Conservation (phyloP, 441 rosid species). For the Lepidium campestre region DNA sequence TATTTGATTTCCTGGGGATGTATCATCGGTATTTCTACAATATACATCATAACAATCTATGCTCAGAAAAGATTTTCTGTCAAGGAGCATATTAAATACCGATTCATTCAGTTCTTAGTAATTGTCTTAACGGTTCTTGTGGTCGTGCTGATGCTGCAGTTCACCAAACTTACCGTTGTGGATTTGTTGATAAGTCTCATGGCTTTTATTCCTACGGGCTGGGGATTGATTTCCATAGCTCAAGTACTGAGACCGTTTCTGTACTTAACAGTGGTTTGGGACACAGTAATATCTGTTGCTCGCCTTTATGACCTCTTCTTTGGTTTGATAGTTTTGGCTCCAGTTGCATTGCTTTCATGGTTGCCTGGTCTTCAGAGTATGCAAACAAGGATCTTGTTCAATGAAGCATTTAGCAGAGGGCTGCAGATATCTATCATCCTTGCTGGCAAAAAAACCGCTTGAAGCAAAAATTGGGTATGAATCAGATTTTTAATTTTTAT, state of each 20-base stretch:
- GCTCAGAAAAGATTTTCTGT: constrained; percentile 49
- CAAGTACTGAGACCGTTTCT: constrained; percentile 77
- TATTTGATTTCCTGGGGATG: constrained; percentile 62
- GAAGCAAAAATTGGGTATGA: constrained; percentile 19
- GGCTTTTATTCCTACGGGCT: constrained; percentile 92
- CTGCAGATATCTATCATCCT: constrained; percentile 55
- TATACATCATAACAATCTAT: constrained; percentile 39
- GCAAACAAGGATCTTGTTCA: constrained; percentile 66
- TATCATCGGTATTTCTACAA: constrained; percentile 36
- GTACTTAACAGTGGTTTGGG: constrained; percentile 70
- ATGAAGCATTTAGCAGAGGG: constrained; percentile 68
- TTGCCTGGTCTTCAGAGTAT: constrained; percentile 63
- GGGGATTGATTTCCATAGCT: constrained; percentile 81
- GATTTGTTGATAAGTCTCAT: constrained; percentile 65
- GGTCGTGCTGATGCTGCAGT: constrained; percentile 44
- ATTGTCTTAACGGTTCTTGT: constrained; percentile 41
- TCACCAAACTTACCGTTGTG: constrained; percentile 39
- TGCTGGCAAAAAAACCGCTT: constrained; percentile 44
- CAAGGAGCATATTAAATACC: constrained; percentile 58
- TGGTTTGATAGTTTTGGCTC: constrained; percentile 58
- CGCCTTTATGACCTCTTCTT: constrained; percentile 67
- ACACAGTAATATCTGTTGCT: constrained; percentile 74
- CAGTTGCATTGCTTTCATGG: constrained; percentile 65
- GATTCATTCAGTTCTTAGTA: constrained; percentile 65
- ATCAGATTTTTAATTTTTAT: neutral